Evolutionary conservation across 768 basidiomycete genomes (phyloP), one percentile per base, ranked within the genome.

Genomic region (Leucosporidium yakuticum): DNA sequence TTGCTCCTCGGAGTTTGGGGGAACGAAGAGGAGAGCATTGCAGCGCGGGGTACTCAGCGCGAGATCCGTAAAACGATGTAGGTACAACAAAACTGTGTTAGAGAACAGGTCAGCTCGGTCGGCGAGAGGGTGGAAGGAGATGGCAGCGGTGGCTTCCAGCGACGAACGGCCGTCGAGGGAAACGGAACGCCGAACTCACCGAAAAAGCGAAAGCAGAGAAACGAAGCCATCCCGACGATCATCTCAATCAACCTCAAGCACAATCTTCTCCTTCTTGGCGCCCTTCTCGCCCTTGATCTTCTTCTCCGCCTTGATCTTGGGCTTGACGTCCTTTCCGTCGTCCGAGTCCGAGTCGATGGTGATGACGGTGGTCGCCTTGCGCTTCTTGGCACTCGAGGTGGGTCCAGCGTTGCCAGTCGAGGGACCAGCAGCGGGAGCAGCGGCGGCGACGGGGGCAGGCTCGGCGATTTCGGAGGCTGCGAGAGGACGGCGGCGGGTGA

Each of bases 301-400:
- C 23, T 53, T 63, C 25, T 25, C n/a, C 17, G 23, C 25, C 15
- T 25, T 29, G 67, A 60, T 21, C 62, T 63, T 59, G 50, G 62
- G 29, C 29, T 59, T 49, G n/a, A 63, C 49, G 39, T 48, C 54
- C 5, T 32, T 31, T 1, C 49, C 62, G 31, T 57, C 65, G 21
- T 70, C 69, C 7, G 47, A 56, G n/a, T 56, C 61, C 54, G 62
- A 51, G 15, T 53, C 49, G 62, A 70, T 32, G 2, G 65, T 49
- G 59, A 70, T 34, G 6, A 31, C 65, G 19, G 48, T 47, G 25
- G 53, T 25, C n/a, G 53, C 29, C 25, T 17, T 17, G 29, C 60
- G 47, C 55, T 62, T 63, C 34, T 61, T 60, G 29, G 31, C 12
- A 19, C 19, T 57, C 25, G 29, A 36, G 20, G 4, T 21, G 20